A percentile compares a stretch with the other conserved stretches of the same genome.
phyloP scores from a whole-genome alignment of 768 basidiomycete genomes.

The Rhodotorula diobovata region DNA sequence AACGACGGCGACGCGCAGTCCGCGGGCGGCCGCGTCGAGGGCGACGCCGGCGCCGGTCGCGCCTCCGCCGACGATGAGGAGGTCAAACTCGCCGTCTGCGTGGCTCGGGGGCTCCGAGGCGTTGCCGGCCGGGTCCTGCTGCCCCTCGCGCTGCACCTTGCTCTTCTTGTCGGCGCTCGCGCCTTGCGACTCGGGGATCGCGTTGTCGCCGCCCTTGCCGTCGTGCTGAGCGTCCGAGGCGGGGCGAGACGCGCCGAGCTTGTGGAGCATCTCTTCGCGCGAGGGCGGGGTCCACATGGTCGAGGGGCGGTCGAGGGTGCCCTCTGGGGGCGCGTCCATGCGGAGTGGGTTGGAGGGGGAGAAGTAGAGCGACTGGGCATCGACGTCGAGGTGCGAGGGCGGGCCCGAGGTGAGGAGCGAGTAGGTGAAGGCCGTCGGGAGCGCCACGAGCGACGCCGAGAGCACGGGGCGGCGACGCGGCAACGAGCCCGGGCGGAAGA shows the following conservation, averaged over 20 bases:
- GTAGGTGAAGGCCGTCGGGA: slow-evolving; percentile 18
- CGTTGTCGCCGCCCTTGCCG: slow-evolving; percentile 21
- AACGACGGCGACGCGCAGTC: slow-evolving; percentile 85
- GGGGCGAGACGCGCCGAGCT: slow-evolving; percentile 8
- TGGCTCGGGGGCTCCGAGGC: neutral
- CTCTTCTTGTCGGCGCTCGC: slow-evolving; percentile 3
- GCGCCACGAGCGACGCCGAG: slow-evolving; percentile 20
- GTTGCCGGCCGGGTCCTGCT: slow-evolving; percentile 5
- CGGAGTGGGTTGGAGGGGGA: neutral
- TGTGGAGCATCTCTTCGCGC: slow-evolving; percentile 31
- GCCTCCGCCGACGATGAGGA: slow-evolving; percentile 85
- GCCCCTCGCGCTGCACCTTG: neutral
- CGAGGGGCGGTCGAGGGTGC: slow-evolving; percentile 32
- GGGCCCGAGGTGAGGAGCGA: slow-evolving; percentile 20
- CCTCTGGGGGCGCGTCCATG: slow-evolving; percentile 21
- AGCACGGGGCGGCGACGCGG: slow-evolving; percentile 19
- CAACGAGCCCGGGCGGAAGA: slow-evolving; percentile 28
- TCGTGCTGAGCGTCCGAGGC: slow-evolving; percentile 2
- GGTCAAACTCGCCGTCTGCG: slow-evolving; percentile 55
- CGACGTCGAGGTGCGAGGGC: neutral
- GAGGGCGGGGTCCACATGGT: slow-evolving; percentile 34
- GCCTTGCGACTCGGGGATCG: neutral
- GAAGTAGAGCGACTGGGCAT: slow-evolving; percentile 29
- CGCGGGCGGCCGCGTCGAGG: slow-evolving; percentile 85
- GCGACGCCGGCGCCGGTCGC: slow-evolving; percentile 97